These are phyloP conservation scores for Beauveria bassiana DNA, from an alignment of 2,329 filamentous ascomycete species.

Conservation along the genomic window DNA sequence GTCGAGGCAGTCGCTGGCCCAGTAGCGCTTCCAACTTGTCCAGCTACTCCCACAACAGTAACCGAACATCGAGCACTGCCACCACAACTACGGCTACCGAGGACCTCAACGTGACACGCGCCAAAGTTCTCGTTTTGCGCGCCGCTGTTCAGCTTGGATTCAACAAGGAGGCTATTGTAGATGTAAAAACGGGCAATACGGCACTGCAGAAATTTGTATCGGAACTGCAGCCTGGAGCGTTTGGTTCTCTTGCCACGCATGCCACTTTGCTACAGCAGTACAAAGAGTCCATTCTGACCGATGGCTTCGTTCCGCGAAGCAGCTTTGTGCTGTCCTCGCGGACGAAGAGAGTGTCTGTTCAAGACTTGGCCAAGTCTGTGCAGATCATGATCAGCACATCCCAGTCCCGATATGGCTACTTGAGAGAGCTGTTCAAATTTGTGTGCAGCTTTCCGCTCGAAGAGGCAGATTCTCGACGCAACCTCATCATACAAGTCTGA, in stretches of 20 bases:
- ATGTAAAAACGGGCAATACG: constrained; percentile 37
- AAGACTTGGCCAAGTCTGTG: constrained; percentile 76
- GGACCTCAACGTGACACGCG: constrained; percentile 66
- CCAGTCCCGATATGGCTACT: constrained; percentile 63
- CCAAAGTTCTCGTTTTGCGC: constrained; percentile 74
- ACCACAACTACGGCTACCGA: constrained; percentile 62
- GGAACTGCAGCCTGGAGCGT: constrained; percentile 65
- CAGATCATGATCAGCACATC: constrained; percentile 63
- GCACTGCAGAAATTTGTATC: constrained; percentile 70
- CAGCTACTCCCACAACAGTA: constrained; percentile 65
- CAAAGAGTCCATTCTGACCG: constrained; percentile 68
- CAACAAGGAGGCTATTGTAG: constrained; percentile 47
- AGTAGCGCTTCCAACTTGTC: constrained; percentile 74
- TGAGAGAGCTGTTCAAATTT: constrained; percentile 72
- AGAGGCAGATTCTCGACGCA: constrained; percentile 62
- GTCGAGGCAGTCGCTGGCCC: constrained; percentile 67
- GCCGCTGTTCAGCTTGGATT: constrained; percentile 82
- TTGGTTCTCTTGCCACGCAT: constrained; percentile 66
- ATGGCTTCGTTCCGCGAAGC: constrained; percentile 47
- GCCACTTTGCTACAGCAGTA: constrained; percentile 67
- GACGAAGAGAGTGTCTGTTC: constrained; percentile 54
- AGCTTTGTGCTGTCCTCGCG: constrained; percentile 35
- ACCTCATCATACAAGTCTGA: constrained; percentile 52
- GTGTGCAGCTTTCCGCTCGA: constrained; percentile 82
- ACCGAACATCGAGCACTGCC: constrained; percentile 61